Evolutionary conservation across 1,284 basidiomycete species (phyloP), one percentile per base, ranked within the genome.

Genomic region (Phellopilus nigrolimitatus): DNA sequence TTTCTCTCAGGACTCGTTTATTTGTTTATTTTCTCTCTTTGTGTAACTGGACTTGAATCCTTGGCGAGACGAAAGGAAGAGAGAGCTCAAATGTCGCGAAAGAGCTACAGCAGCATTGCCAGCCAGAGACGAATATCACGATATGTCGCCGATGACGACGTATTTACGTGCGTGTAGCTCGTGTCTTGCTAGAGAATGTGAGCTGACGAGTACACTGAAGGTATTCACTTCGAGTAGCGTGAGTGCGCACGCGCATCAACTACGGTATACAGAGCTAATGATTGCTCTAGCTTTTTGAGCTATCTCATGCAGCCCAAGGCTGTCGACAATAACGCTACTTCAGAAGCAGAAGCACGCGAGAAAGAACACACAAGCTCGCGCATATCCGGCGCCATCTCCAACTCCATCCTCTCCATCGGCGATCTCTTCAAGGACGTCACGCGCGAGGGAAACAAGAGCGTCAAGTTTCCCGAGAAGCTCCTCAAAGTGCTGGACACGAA

Each of bases 381-480:
- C 46, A 69, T 87, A 44, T 82, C 84, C 3, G 74, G 68, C 51
- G 84, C 88, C 3, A 71, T 91, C 40, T 86, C 88, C 10, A 81
- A 78, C 60, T 88, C 79, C 36, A 74, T 84, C 56, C 70, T 89
- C 59, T 88, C 88, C 5, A 79, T 93, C 54, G 79, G 82, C n/a
- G 89, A 93, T 64, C 72, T 92, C 62, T 87, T 92, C 69, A 82
- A 84, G 64, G 87, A 87, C 60, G 72, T 78, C 46, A 56, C 59
- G 13, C 73, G 82, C 52, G 85, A 84, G 68, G 84, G 84, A 6
- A 75, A 80, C 44, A 91, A 88, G 71, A 88, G 81, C 52, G 86
- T 91, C 60, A 91, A 91, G 63, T 95, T 94, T 64, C 93, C 94
- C 0, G 92, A 97, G 68, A 93, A 93, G 67, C 72, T 95, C 55